phyloP scores from a whole-genome alignment of 192 early-diverging fungal genomes.

The Helicostylum pulchrum region DNA sequence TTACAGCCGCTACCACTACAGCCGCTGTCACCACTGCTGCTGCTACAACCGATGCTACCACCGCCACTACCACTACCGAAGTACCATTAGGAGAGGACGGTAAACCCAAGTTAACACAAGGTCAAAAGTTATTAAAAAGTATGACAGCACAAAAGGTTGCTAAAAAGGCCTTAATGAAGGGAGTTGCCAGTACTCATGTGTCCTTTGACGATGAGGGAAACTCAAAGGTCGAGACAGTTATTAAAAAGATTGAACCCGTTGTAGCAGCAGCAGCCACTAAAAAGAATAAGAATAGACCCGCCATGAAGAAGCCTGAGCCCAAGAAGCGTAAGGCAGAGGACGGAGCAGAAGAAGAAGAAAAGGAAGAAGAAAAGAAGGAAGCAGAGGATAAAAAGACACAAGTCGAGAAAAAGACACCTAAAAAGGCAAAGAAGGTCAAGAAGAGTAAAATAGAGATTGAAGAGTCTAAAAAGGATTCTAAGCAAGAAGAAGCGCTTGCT shows the following conservation, averaged over 20 bases:
- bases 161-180: constrained; percentile 8
- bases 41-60: not conserved
- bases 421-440: not conserved
- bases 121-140: constrained; percentile 22
- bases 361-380: constrained; percentile 14
- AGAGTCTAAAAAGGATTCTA: constrained; percentile 6
- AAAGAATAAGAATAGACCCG: not conserved
- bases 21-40: not conserved
- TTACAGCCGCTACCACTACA: too few relatives aligned
- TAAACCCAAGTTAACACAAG: constrained; percentile 25
- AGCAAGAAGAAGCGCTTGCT: constrained; percentile 5
- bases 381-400: constrained; percentile 8
- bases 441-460: constrained; percentile 12
- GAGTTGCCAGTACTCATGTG: constrained; percentile 1
- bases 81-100: not conserved
- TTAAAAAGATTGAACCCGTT: not conserved
- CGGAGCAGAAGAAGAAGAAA: constrained; percentile 13
- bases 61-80: not conserved
- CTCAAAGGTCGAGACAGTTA: not conserved
- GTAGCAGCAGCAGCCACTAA: not conserved
- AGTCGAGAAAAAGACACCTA: constrained; percentile 14
- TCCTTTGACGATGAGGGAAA: constrained; percentile 26
- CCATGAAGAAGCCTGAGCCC: constrained; percentile 11
- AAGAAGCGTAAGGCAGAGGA: constrained; percentile 19
- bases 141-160: constrained; percentile 27